Evolutionary conservation across 1,284 basidiomycete species (phyloP).

Genomic region (Malassezia globosa): DNA sequence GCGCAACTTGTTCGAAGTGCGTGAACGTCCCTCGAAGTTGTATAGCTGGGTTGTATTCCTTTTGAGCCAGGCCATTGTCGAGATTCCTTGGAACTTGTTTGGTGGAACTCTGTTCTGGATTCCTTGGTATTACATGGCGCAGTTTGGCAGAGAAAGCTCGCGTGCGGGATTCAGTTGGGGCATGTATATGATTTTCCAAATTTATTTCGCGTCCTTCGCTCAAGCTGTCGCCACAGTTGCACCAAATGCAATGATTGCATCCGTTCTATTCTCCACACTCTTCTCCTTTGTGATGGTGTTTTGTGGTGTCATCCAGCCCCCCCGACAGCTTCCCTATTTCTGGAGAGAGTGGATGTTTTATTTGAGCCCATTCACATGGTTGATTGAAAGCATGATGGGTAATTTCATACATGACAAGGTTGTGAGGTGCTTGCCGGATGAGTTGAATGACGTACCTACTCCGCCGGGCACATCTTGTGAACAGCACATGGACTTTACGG

Average conservation of each 20-base stretch:
- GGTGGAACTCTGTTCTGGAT: constrained; percentile 36
- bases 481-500: constrained; percentile 48
- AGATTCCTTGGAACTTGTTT: constrained; percentile 41
- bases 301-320: constrained; percentile 50
- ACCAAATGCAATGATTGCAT: constrained; percentile 58
- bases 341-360: constrained; percentile 49
- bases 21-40: constrained; percentile 64
- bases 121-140: constrained; percentile 33
- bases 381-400: constrained; percentile 49
- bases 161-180: constrained; percentile 27
- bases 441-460: constrained; percentile 48
- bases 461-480: constrained; percentile 48
- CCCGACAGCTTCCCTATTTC: constrained; percentile 30
- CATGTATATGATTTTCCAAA: constrained; percentile 32
- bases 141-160: constrained; percentile 20
- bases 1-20: constrained; percentile 58
- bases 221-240: constrained; percentile 60
- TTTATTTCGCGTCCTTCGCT: constrained; percentile 55
- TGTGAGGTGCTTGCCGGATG: constrained; percentile 48
- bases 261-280: constrained; percentile 57
- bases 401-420: constrained; percentile 44
- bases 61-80: constrained; percentile 47
- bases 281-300: constrained; percentile 59
- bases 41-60: constrained; percentile 69
- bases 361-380: constrained; percentile 60